A percentile compares a stretch with the other conserved stretches of the same genome.
Evolutionary conservation across 2,329 filamentous ascomycete species (phyloP).

Genomic region (Epichloe gansuensis): DNA sequence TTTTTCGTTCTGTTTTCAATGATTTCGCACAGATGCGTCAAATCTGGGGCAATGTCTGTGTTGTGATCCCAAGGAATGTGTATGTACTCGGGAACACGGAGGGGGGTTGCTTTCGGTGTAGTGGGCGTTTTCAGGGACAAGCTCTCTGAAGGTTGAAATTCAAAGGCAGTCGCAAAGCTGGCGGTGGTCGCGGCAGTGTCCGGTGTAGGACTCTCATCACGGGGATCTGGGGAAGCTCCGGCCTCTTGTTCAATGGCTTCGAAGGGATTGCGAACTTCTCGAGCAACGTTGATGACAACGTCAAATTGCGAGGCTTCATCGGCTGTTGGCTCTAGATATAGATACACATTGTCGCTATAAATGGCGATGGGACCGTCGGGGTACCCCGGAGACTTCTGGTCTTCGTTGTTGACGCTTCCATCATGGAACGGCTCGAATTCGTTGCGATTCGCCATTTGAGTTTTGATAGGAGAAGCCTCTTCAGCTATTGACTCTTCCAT

Average conservation of each 20-base stretch:
- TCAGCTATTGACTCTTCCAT: slow-evolving; percentile 35
- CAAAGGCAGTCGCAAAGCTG: slow-evolving; percentile 49
- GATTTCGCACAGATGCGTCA: slow-evolving; percentile 60
- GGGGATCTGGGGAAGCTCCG: slow-evolving; percentile 16
- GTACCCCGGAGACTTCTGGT: slow-evolving; percentile 71
- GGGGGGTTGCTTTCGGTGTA: slow-evolving; percentile 36
- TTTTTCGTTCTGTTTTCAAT: slow-evolving; percentile 61
- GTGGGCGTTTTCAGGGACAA: slow-evolving; percentile 35
- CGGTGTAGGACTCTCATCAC: slow-evolving; percentile 28
- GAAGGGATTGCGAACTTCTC: slow-evolving; percentile 71
- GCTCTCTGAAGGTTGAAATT: slow-evolving; percentile 33
- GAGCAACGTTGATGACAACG: slow-evolving; percentile 73
- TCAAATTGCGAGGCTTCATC: slow-evolving; percentile 69
- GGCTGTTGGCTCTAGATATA: slow-evolving; percentile 68
- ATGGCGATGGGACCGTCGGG: slow-evolving; percentile 73
- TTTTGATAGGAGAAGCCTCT: slow-evolving; percentile 44
- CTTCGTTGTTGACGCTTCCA: slow-evolving; percentile 60
- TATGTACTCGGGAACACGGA: slow-evolving; percentile 62
- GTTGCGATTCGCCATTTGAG: slow-evolving; percentile 48
- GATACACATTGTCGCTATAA: slow-evolving; percentile 62
- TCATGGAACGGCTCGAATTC: slow-evolving; percentile 44
- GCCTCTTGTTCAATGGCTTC: slow-evolving; percentile 20
- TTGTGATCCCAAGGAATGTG: slow-evolving; percentile 85
- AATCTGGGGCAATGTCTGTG: slow-evolving; percentile 67
- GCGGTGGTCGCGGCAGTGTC: slow-evolving; percentile 45